phyloP scores from a whole-genome alignment of 2,329 filamentous ascomycete genomes.

The Paecilomyces variotii region DNA sequence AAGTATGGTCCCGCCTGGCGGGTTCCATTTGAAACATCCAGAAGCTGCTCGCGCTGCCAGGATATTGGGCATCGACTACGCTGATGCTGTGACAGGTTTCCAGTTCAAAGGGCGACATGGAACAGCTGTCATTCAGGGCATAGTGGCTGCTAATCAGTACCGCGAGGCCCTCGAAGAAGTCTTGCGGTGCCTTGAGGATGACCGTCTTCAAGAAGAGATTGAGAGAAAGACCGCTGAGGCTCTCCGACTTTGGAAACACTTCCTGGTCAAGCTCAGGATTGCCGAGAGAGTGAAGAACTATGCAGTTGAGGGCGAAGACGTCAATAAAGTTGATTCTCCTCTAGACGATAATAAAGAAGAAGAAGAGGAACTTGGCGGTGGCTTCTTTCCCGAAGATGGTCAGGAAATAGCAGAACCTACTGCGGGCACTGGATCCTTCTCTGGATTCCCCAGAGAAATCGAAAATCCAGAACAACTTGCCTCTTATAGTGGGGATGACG shows the following conservation, averaged over 20 bases:
- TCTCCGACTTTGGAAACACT: conserved; percentile 52
- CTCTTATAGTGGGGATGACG: background rate
- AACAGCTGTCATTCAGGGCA: conserved; percentile 71
- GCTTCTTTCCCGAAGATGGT: conserved; percentile 30
- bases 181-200: conserved; percentile 58
- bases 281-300: conserved; percentile 62
- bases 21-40: conserved; percentile 47
- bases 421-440: background rate
- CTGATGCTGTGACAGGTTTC: conserved; percentile 84
- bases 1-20: conserved; percentile 56
- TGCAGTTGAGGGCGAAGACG: conserved; percentile 27
- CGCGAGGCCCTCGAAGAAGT: conserved; percentile 64
- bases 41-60: conserved; percentile 64
- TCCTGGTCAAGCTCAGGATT: conserved; percentile 58
- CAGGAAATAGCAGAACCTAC: conserved; percentile 9
- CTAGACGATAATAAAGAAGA: conserved; percentile 16
- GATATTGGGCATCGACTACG: conserved; percentile 72
- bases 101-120: conserved; percentile 78
- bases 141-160: conserved; percentile 66
- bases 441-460: background rate
- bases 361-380: conserved; percentile 22
- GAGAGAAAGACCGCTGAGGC: conserved; percentile 44
- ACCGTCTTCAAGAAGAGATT: conserved; percentile 56
- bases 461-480: background rate
- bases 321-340: conserved; percentile 28